Evolutionary conservation across 2,329 filamentous ascomycete species (phyloP), one percentile per base, ranked within the genome.

Genomic region (Leptographium galeiforme): DNA sequence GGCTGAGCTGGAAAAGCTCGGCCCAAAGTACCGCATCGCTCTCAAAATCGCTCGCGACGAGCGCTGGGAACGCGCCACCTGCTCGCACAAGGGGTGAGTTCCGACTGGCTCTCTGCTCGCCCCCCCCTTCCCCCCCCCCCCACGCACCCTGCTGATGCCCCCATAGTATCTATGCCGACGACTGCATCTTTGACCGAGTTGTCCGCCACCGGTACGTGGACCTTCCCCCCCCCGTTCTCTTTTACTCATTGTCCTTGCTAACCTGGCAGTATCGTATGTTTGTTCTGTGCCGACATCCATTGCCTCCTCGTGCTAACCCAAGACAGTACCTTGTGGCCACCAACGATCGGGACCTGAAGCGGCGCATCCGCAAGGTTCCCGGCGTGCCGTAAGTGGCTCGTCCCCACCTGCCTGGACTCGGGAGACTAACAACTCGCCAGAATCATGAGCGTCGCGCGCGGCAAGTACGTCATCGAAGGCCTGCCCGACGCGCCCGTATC

Each of bases 381-480:
- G 75, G 77, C 67, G 82, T 86, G 54, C 84, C 84, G 52, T 57
- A 48, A 33, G 56, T 56, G 7, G 13, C 7, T 33, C 38, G 32
- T n/a, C 8, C 13, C 25, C 8, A 12, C 30, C 2, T 40, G 5
- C 14, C 4, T 40, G 1, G 11, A 6, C 12, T 10, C 38, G 16
- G 7, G 18, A 36, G 40, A 34, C 14, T 45, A 5, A 45, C 30
- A 30, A 30, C 18, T 8, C 32, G 36, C 33, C n/a, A 58, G 57
- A 32, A 81, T 87, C 61, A 77, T 95, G 75, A 89, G 83, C 63
- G 88, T 93, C 33, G 87, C 85, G 7, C 79, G 87, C 63, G 89
- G 87, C 47, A 96, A 96, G 69, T 97, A 96, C 69, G 84, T 91
- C 48, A 93, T 98, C 63, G 93, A 97, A 75, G 81, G 90, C 62